Evolutionary conservation across 2,329 filamentous ascomycete genomes (phyloP).

Genomic region (Trichoderma citrinoviride): DNA sequence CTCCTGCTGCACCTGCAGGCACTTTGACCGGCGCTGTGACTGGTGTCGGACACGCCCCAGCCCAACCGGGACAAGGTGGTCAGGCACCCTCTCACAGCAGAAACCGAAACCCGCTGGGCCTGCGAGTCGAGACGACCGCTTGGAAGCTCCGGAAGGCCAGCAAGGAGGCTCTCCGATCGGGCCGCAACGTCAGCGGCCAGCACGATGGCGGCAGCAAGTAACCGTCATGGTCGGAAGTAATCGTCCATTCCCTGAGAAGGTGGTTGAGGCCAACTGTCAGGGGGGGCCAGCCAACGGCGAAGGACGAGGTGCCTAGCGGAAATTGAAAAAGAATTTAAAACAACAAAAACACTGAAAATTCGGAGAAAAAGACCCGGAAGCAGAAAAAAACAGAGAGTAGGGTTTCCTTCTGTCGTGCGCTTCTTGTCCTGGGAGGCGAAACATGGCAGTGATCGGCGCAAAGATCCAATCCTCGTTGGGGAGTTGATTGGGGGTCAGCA

Average conservation of each 20-base stretch:
- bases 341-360: too few species aligned
- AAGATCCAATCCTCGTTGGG: neutral
- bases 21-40: neutral
- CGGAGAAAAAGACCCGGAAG: too few species aligned
- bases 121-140: slow-evolving; percentile 28
- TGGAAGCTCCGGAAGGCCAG: slow-evolving; percentile 26
- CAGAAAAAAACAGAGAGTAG: too few species aligned
- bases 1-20: neutral
- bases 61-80: neutral
- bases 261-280: neutral
- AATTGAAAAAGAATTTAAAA: too few species aligned
- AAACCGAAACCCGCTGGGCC: slow-evolving; percentile 29
- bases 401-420: neutral
- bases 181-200: slow-evolving; percentile 23
- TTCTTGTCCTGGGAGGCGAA: neutral
- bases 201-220: neutral
- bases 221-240: slow-evolving; percentile 9
- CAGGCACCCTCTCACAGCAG: slow-evolving; percentile 26
- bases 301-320: too few species aligned
- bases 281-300: too few species aligned
- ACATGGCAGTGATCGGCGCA: slow-evolving; percentile 7
- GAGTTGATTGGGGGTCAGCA: too few species aligned
- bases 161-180: slow-evolving; percentile 24
- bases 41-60: neutral
- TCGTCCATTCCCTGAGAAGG: neutral